Base-by-base conservation (phyloP, 2,329 filamentous ascomycete species). In the Paradendryphiella salina region DNA sequence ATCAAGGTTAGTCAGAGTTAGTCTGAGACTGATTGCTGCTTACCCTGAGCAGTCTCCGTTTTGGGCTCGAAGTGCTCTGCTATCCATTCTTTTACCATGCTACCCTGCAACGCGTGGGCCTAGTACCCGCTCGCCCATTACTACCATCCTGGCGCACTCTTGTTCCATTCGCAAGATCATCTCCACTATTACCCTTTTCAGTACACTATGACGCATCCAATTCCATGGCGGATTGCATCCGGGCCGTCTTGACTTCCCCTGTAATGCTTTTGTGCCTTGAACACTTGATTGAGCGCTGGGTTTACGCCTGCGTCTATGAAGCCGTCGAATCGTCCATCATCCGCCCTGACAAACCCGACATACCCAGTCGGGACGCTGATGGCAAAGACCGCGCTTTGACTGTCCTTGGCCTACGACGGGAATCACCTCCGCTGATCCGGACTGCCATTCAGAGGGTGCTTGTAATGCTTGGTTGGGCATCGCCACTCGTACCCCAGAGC, bases 31-130 rank as follows among this genome's bases (percentile, higher is more conserved):
- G 2, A 34, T 14, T 33, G 8, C 21, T 21, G 36, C 56, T 65
- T 31, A 65, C 44, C 10, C 7, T 5, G 9, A 3, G 13, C n/a
- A 72, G 70, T 17, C 55, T 71, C 35, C 64, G 61, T n/a, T 28
- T 69, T 17, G 47, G 50, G 9, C 55, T 72, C 10, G 66, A 71
- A 38, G 14, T 70, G 4, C 23, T 66, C 3, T 66, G 67, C 43
- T 72, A 64, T 47, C 69, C 70, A 3, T 60, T 72, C n/a, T 60
- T 58, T 5, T 70, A 72, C 35, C 64, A 71, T 53, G 59, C 61
- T 4, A 54, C 46, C 35, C 50, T 72, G 15, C 70, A 72, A 57
- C 54, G 65, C 21, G 52, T 73, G 26, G 69, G 66, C 2, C 60
- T 73, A 6, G 36, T 65, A 9, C 57, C 68, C 31, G 59, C 66